Percentiles rank a stretch among this genome's conserved stretches.
Conservation (phyloP, 148 eudicot genomes). For the Silene uniflora region DNA sequence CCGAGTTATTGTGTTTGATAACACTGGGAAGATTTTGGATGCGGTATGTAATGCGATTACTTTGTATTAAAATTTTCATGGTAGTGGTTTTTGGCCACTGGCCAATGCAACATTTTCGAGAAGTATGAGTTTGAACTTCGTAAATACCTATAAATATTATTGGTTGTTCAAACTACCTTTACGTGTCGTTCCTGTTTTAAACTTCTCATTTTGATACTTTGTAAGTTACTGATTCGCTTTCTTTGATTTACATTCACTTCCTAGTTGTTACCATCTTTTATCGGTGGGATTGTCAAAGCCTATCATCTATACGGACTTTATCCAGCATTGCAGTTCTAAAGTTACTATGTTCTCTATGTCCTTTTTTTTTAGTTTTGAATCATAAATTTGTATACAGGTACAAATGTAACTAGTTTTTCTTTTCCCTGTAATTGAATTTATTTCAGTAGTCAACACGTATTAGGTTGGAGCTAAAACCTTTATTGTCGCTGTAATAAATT, state of each 20-base stretch:
- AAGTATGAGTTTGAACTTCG: not conserved
- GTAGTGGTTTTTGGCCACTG: not conserved
- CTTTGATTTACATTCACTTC: not conserved
- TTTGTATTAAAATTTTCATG: not conserved
- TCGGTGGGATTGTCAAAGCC: not conserved
- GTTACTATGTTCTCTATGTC: not conserved
- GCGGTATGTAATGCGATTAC: slow-evolving; percentile 44
- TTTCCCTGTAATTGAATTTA: not conserved
- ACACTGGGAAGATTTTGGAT: slow-evolving; percentile 67
- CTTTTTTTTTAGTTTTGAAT: not conserved
- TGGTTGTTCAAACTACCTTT: not conserved
- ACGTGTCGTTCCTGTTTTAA: not conserved
- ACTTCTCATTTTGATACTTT: not conserved
- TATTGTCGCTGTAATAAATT: too few species aligned
- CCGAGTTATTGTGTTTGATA: slow-evolving; percentile 64
- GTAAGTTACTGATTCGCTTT: not conserved
- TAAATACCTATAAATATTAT: not conserved
- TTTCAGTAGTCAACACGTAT: not conserved
- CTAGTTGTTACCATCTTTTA: not conserved
- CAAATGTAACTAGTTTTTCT: not conserved
- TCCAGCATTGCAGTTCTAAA: not conserved
- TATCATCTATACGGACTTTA: not conserved
- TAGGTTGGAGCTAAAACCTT: too few species aligned
- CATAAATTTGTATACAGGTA: not conserved
- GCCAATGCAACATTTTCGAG: not conserved